A percentile compares a stretch with the other conserved stretches of the same genome.
Conservation (phyloP, 495 filamentous ascomycete genomes). For the Penicillium bovifimosum region DNA sequence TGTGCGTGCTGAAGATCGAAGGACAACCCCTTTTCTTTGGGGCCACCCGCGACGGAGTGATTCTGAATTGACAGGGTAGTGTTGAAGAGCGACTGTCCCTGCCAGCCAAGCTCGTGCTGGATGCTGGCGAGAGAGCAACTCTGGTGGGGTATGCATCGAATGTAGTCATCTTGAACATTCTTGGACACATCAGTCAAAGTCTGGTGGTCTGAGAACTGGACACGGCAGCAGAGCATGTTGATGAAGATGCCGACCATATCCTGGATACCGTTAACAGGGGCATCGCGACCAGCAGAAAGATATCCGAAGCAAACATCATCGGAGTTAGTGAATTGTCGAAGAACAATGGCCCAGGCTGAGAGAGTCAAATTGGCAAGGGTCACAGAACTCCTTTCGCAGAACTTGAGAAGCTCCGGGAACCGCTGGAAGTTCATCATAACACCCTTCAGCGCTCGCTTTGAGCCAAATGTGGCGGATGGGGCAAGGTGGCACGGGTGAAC, state of each 20-base stretch:
- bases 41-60: constrained; percentile 27
- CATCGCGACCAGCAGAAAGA: constrained; percentile 44
- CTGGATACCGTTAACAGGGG: constrained; percentile 45
- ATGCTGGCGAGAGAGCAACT: constrained; percentile 50
- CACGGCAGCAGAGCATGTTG: constrained; percentile 52
- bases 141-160: constrained; percentile 45
- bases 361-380: constrained; percentile 50
- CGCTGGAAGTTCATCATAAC: constrained; percentile 32
- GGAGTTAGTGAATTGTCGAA: constrained; percentile 45
- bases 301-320: constrained; percentile 58
- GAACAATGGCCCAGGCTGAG: constrained; percentile 52
- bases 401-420: constrained; percentile 37
- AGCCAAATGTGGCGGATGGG: constrained; percentile 1
- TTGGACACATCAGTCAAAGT: constrained; percentile 39
- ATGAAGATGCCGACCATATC: constrained; percentile 52
- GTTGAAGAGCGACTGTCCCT: constrained; percentile 50
- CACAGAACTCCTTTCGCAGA: constrained; percentile 43
- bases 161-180: constrained; percentile 45
- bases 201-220: constrained; percentile 30
- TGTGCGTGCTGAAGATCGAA: constrained; percentile 39
- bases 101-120: constrained; percentile 49
- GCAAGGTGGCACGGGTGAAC: constrained; percentile 26
- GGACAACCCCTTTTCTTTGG: constrained; percentile 31
- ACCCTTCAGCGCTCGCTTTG: constrained; percentile 25
- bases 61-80: constrained; percentile 54